These are phyloP conservation scores for Aspergillus homomorphus DNA, from an alignment of 495 filamentous ascomycete genomes.

Conservation along the genomic window DNA sequence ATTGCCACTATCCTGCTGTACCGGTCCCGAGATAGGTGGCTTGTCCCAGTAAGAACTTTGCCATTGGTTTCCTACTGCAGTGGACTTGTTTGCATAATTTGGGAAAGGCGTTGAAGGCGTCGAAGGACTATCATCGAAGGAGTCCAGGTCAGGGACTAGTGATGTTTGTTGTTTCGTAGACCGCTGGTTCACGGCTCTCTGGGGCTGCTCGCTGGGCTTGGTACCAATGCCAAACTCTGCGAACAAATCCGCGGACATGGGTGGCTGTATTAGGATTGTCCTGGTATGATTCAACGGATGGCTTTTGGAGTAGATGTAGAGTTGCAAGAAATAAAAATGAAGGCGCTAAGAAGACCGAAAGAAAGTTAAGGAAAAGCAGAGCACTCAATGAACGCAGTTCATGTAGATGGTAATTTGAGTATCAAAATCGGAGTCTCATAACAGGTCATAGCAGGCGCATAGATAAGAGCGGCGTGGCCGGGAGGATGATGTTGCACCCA, in stretches of 20 bases:
- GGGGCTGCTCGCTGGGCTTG: constrained; percentile 19
- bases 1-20: constrained; percentile 27
- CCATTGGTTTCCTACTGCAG: constrained; percentile 4
- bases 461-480: not conserved
- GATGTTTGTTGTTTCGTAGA: constrained; percentile 17
- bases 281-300: not conserved
- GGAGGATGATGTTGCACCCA: not conserved
- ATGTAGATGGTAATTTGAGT: not conserved
- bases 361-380: not conserved
- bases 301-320: not conserved
- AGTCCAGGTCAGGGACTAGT: constrained; percentile 27
- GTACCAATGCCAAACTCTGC: constrained; percentile 59
- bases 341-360: not conserved
- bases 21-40: constrained; percentile 14
- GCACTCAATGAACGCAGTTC: not conserved
- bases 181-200: constrained; percentile 16
- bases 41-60: constrained; percentile 1
- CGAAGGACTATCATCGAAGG: constrained; percentile 22
- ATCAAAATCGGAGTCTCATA: not conserved
- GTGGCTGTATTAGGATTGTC: not conserved
- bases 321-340: not conserved
- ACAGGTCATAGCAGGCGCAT: not conserved
- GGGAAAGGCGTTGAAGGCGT: constrained; percentile 14
- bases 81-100: constrained; percentile 3
- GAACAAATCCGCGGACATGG: constrained; percentile 74